Conservation (phyloP, 768 basidiomycete genomes). For the Calocybe cyanea region DNA sequence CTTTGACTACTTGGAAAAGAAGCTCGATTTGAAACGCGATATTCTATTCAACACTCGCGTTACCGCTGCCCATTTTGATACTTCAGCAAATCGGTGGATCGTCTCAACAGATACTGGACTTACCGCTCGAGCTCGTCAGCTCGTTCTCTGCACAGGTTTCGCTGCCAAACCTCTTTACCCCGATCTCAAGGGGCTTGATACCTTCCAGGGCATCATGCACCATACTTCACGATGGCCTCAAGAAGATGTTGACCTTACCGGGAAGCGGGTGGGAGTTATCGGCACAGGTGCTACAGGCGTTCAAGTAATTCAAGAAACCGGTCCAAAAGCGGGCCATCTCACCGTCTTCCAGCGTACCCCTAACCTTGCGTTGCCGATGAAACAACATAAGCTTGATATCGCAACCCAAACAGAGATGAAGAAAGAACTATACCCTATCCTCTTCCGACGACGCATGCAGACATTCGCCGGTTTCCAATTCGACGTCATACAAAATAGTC, state of each 20-base stretch:
- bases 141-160: conserved; percentile 22
- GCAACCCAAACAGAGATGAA: conserved; percentile 15
- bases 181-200: conserved; percentile 16
- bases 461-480: conserved; percentile 18
- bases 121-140: conserved; percentile 16
- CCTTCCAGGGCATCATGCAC: conserved; percentile 20
- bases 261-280: conserved; percentile 24
- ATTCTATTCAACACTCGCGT: conserved; percentile 21
- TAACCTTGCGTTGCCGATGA: conserved; percentile 21
- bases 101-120: conserved; percentile 17
- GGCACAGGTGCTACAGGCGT: conserved; percentile 25
- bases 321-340: conserved; percentile 17
- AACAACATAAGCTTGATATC: conserved; percentile 12
- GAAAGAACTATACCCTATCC: conserved; percentile 15
- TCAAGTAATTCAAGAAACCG: conserved; percentile 22
- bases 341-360: conserved; percentile 27
- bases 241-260: conserved; percentile 15
- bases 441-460: conserved; percentile 18
- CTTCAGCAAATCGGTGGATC: conserved; percentile 16
- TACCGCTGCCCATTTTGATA: conserved; percentile 18
- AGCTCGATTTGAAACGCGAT: conserved; percentile 20
- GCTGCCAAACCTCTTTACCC: conserved; percentile 21
- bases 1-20: conserved; percentile 21
- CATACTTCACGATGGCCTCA: conserved; percentile 23
- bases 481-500: conserved; percentile 7